Evolutionary conservation across 2,329 filamentous ascomycete genomes (phyloP).

Genomic region (Pseudogymnoascus sp.): DNA sequence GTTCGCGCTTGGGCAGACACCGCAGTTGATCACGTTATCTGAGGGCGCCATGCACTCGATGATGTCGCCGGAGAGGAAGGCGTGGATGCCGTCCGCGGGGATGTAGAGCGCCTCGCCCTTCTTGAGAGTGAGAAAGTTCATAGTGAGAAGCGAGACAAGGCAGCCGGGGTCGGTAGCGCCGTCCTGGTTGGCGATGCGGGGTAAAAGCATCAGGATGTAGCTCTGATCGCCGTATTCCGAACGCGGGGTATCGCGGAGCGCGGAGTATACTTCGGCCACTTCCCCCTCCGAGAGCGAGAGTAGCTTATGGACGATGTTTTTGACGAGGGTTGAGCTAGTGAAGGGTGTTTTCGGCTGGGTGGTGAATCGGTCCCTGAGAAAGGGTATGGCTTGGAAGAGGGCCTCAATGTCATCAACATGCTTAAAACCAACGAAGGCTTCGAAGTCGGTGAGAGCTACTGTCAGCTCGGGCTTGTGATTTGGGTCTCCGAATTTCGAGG

Average conservation of each 20-base stretch:
- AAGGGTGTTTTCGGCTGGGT: slow-evolving; percentile 34
- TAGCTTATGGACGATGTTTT: slow-evolving; percentile 42
- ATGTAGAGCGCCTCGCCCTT: slow-evolving; percentile 85
- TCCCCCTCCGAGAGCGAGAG: slow-evolving; percentile 44
- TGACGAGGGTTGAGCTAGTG: slow-evolving; percentile 48
- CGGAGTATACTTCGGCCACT: slow-evolving; percentile 44
- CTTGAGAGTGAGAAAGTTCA: slow-evolving; percentile 63
- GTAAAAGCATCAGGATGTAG: slow-evolving; percentile 57
- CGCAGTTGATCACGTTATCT: slow-evolving; percentile 78
- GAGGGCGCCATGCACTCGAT: slow-evolving; percentile 97
- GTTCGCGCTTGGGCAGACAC: slow-evolving; percentile 61
- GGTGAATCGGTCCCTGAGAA: slow-evolving; percentile 16
- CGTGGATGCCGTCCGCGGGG: slow-evolving; percentile 91
- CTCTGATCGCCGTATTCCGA: slow-evolving; percentile 39
- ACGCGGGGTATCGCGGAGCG: slow-evolving; percentile 39
- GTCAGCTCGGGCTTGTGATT: slow-evolving; percentile 80
- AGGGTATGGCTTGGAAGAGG: slow-evolving; percentile 36
- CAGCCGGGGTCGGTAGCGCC: slow-evolving; percentile 54
- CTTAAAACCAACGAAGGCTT: slow-evolving; percentile 70
- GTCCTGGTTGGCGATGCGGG: slow-evolving; percentile 57
- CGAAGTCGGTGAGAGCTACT: slow-evolving; percentile 60
- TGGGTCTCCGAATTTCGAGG: slow-evolving; percentile 57
- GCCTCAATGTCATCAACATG: slow-evolving; percentile 49
- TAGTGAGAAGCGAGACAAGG: slow-evolving; percentile 60
- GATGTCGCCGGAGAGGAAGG: slow-evolving; percentile 84